A percentile compares a stretch with the other conserved stretches of the same genome.
These are phyloP conservation scores for Cladosporium sphaerospermum DNA, from an alignment of 2,329 filamentous ascomycete genomes.

Conservation along the genomic window DNA sequence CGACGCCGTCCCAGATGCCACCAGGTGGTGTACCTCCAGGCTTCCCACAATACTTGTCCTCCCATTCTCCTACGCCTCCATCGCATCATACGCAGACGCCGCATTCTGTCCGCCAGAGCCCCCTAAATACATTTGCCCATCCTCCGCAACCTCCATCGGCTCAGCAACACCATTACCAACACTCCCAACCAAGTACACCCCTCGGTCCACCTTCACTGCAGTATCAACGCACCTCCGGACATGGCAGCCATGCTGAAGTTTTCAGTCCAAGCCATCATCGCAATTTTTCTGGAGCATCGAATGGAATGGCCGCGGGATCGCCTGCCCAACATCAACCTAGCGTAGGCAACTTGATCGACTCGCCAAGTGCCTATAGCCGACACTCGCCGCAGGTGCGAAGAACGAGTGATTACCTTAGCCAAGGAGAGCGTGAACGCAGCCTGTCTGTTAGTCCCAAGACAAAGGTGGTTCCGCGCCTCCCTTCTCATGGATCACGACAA, in stretches of 20 bases:
- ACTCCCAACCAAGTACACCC: slow-evolving; percentile 44
- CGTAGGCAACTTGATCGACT: slow-evolving; percentile 38
- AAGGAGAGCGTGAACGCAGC: slow-evolving; percentile 61
- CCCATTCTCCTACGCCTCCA: slow-evolving; percentile 29
- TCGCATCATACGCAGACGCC: slow-evolving; percentile 29
- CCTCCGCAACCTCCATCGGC: slow-evolving; percentile 30
- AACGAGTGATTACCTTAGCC: slow-evolving; percentile 39
- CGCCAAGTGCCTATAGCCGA: slow-evolving; percentile 23
- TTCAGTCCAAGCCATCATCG: slow-evolving; percentile 29
- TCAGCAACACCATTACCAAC: slow-evolving; percentile 30
- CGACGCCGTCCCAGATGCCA: slow-evolving; percentile 8
- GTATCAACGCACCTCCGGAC: slow-evolving; percentile 22
- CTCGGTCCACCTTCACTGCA: slow-evolving; percentile 38
- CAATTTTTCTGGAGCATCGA: slow-evolving; percentile 27
- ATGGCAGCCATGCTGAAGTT: slow-evolving; percentile 19
- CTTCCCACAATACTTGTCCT: slow-evolving; percentile 14
- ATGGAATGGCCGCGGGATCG: slow-evolving; percentile 23
- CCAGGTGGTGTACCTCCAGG: not conserved
- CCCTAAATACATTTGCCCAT: slow-evolving; percentile 20
- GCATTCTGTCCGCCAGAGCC: slow-evolving; percentile 27
- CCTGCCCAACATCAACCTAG: slow-evolving; percentile 24
- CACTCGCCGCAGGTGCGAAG: slow-evolving; percentile 21
- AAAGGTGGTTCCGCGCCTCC: slow-evolving; percentile 25
- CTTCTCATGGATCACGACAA: slow-evolving; percentile 26
- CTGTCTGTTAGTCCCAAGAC: slow-evolving; percentile 76